phyloP scores from a whole-genome alignment of 1,139 yeast genomes.

The Lodderomyces orthopsilosis region DNA sequence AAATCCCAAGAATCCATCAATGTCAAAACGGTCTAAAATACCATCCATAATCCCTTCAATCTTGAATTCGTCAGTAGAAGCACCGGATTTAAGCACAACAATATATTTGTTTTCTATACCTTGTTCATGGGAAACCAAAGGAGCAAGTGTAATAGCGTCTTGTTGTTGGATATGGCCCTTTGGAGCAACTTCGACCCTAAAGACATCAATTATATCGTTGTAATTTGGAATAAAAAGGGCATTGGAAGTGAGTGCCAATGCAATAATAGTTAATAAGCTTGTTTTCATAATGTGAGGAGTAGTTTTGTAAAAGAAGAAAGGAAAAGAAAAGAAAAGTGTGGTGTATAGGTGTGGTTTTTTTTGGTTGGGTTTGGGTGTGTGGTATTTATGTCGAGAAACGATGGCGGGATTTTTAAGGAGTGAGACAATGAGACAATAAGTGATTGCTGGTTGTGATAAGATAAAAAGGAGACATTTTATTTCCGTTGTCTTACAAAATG shows the following conservation, averaged over 20 bases:
- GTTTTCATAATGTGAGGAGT: background rate
- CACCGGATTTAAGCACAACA: constrained; percentile 33
- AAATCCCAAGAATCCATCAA: constrained; percentile 63
- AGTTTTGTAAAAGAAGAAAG: background rate
- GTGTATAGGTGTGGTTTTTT: no score
- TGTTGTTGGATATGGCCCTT: background rate
- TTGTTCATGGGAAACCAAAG: constrained; percentile 15
- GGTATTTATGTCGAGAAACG: no score
- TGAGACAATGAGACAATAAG: no score
- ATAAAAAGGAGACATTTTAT: background rate
- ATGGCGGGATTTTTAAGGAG: no score
- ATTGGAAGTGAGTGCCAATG: background rate
- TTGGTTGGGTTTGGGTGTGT: background rate
- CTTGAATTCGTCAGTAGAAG: constrained; percentile 35
- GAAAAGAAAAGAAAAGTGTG: background rate
- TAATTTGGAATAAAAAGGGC: background rate
- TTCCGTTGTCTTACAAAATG: background rate
- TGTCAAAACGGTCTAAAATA: constrained; percentile 54
- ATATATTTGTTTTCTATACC: constrained; percentile 37
- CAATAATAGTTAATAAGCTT: background rate
- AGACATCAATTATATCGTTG: background rate
- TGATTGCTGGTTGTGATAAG: no score
- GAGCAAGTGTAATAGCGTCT: constrained; percentile 16
- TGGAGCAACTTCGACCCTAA: background rate
- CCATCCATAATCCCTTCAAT: constrained; percentile 49